Evolutionary conservation across 2,329 filamentous ascomycete species (phyloP), one percentile per base, ranked within the genome.

Genomic region (Colletotrichum tofieldiae): DNA sequence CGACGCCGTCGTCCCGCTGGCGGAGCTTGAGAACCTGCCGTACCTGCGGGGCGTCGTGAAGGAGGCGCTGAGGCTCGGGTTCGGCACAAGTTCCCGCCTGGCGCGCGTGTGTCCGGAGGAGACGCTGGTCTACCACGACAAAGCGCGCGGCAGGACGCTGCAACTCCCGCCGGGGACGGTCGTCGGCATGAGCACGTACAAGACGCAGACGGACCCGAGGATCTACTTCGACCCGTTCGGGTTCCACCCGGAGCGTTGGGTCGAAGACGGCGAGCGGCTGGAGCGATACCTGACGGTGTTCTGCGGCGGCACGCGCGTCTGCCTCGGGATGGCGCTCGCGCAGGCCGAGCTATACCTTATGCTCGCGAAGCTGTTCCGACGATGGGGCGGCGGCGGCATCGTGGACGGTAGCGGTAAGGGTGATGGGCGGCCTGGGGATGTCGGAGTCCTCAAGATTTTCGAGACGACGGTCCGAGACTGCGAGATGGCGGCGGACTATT

Each of bases 1-100:
- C 14, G 71, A 78, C 41, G 77, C 80, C 49, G 70, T 74, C 0
- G 70, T 77, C 6, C 74, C 80, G 7, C 72, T 81, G 16, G 76
- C 79, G 3, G 73, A 75, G 54, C 75, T 83, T 2, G 81, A 83
- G 65, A 78, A 74, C 51, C 76, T 85, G 37, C 82, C 82, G 0
- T 88, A 87, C 73, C 81, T 89, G 35, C 78, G 82, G 37, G 86
- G 85, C n/a, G 85, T 88, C 3, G 81, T 89, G 67, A 86, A 84
- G 58, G 88, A 90, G 77, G 80, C 85, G 0, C 79, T 88, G 75
- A 84, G 88, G 8, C 78, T 88, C 5, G 83, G 87, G 63, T 84
- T 87, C 18, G 83, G 83, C 16, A 82, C 86, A 2, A 85, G 83
- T n/a, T 82, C 86, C 64, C 77, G 84, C 5, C 80, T 88, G 1